Conservation (phyloP, 129 eudicot species). For the Logfia minima region DNA sequence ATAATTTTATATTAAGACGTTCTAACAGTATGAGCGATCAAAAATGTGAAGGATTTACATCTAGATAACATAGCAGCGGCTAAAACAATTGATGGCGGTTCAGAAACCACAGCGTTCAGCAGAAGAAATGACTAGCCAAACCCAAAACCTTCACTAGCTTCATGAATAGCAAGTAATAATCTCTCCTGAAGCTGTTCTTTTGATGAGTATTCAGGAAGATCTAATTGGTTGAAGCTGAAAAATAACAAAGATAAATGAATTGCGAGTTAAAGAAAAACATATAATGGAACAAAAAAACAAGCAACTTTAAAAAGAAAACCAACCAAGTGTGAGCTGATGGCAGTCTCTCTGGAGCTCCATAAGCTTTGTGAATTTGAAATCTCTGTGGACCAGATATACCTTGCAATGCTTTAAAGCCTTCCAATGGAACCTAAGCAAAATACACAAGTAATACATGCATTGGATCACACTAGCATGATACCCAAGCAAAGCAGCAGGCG, state of each 20-base stretch:
- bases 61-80: constrained; percentile 35
- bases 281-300: background rate
- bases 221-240: constrained; percentile 84
- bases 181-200: constrained; percentile 96
- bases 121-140: constrained; percentile 49
- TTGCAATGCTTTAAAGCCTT: constrained; percentile 94
- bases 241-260: background rate
- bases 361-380: constrained; percentile 97
- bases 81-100: constrained; percentile 12
- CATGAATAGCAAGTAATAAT: constrained; percentile 89
- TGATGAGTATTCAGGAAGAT: constrained; percentile 91
- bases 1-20: background rate
- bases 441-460: background rate
- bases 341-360: constrained; percentile 95
- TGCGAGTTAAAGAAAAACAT: background rate
- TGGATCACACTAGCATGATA: background rate
- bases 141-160: constrained; percentile 99
- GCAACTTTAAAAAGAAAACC: constrained; percentile 25
- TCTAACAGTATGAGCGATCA: background rate
- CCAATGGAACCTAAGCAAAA: constrained; percentile 73
- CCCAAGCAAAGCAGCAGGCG: background rate
- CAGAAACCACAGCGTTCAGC: constrained; percentile 13
- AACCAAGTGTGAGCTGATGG: constrained; percentile 99
- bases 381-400: constrained; percentile 98
- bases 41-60: constrained; percentile 23